Evolutionary conservation across 2,329 filamentous ascomycete genomes (phyloP), one percentile per base, ranked within the genome.

Genomic region (Nothopassalora personata): DNA sequence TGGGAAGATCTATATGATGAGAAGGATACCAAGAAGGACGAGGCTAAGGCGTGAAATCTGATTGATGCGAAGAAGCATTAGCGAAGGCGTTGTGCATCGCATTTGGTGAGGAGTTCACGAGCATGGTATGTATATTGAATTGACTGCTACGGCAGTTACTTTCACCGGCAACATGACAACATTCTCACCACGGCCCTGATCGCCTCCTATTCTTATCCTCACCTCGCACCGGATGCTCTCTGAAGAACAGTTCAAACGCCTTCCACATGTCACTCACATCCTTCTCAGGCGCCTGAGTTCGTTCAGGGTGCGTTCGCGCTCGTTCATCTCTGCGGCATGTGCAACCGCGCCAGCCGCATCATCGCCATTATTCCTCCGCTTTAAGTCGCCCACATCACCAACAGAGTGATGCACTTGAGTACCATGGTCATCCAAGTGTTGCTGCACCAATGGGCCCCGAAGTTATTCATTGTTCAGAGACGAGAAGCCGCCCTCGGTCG

Each of bases 1-100:
- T 66, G 64, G 65, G 62, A 66, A 13, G 59, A 67, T 13, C 57
- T 68, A 61, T 62, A 61, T 48, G 60, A 66, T 50, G 59, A 64
- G 39, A 64, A 64, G 56, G 60, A 69, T 52, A 51, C 49, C 30
- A 53, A 56, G 52, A 45, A 60, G 27, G 45, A 56, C n/a, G 60
- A 62, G 45, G 56, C 43, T 8, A 61, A 57, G 15, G 56, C 48
- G 49, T 59, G 59, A 47, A 27, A 30, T 27, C 27, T 5, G 18
- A 18, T 10, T 9, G n/a, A 7, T 54, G 18, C 8, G 49, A 33
- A 31, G 36, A 46, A 43, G 39, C 39, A 43, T 43, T 53, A 27
- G 50, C 50, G 15, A 39, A 28, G 50, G 50, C 50, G 50, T 27
- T 36, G 8, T 18, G 18, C 9, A 18, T 43, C 11, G 1, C 15